Conservation (phyloP, 2,329 filamentous ascomycete species). For the Aspergillus sp. region DNA sequence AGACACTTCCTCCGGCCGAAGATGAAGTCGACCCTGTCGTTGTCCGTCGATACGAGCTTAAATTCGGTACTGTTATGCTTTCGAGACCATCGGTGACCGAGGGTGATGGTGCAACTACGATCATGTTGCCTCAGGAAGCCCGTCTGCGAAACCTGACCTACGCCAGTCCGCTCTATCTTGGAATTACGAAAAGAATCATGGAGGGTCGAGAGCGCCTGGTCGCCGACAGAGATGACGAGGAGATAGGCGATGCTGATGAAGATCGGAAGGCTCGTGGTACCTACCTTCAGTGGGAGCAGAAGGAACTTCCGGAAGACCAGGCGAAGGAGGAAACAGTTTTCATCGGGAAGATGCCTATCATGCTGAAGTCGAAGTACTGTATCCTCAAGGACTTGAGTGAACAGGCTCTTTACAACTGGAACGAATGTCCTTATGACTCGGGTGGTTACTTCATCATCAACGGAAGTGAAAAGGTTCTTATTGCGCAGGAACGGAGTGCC, state of each 20-base stretch:
- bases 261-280: constrained; percentile 39
- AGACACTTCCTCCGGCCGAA: constrained; percentile 69
- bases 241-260: constrained; percentile 46
- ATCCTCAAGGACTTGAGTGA: constrained; percentile 77
- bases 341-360: constrained; percentile 91
- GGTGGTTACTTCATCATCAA: constrained; percentile 99
- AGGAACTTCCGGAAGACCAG: constrained; percentile 39
- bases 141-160: constrained; percentile 94
- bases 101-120: constrained; percentile 77
- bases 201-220: constrained; percentile 70
- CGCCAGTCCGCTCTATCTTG: constrained; percentile 80
- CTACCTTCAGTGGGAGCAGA: constrained; percentile 42
- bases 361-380: constrained; percentile 96
- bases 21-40: constrained; percentile 69
- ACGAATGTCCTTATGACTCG: constrained; percentile 96
- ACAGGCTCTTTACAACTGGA: constrained; percentile 78
- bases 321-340: constrained; percentile 67
- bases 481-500: constrained; percentile 93
- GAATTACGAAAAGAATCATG: constrained; percentile 76
- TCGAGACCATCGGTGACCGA: constrained; percentile 87
- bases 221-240: constrained; percentile 57
- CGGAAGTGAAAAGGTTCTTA: constrained; percentile 95
- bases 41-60: constrained; percentile 87
- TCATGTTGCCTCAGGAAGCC: constrained; percentile 87
- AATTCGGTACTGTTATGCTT: constrained; percentile 83